These are phyloP conservation scores for Ustilago nuda DNA, from an alignment of 1,284 basidiomycete genomes.

Conservation along the genomic window DNA sequence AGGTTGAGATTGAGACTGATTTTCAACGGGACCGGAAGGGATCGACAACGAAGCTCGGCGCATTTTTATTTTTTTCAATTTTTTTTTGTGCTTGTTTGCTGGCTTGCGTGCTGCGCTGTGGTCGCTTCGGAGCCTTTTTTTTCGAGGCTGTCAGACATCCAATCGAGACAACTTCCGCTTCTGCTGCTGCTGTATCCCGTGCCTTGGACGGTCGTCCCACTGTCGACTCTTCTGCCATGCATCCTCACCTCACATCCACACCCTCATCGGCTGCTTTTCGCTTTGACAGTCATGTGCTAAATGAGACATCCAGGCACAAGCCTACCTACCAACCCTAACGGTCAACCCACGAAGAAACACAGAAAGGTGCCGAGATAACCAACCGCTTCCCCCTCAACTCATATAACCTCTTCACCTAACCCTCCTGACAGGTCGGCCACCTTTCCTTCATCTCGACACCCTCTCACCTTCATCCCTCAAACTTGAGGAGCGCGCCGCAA, in stretches of 20 bases:
- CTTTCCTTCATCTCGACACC: not conserved
- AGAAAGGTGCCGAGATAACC: slow-evolving; percentile 7
- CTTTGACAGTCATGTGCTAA: slow-evolving; percentile 4
- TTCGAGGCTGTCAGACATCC: not conserved
- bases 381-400: not conserved
- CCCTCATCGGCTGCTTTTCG: not conserved
- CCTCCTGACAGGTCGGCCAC: not conserved
- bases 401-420: not conserved
- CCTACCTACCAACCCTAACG: not conserved
- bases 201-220: not conserved
- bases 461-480: not conserved
- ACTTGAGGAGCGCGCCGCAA: not conserved
- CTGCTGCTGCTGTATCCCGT: not conserved
- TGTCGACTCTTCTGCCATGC: not conserved
- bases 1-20: not conserved
- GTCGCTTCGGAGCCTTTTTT: slow-evolving; percentile 19
- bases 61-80: slow-evolving; percentile 16
- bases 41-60: slow-evolving; percentile 12
- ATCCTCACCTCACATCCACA: not conserved
- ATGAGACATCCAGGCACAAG: slow-evolving; percentile 3
- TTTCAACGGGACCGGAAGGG: not conserved
- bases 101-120: not conserved
- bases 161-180: not conserved
- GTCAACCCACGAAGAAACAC: not conserved
- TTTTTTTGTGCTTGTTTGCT: not conserved